These are phyloP conservation scores for Pleurotus salmoneostramineus DNA, from an alignment of 768 basidiomycete species.

Conservation along the genomic window DNA sequence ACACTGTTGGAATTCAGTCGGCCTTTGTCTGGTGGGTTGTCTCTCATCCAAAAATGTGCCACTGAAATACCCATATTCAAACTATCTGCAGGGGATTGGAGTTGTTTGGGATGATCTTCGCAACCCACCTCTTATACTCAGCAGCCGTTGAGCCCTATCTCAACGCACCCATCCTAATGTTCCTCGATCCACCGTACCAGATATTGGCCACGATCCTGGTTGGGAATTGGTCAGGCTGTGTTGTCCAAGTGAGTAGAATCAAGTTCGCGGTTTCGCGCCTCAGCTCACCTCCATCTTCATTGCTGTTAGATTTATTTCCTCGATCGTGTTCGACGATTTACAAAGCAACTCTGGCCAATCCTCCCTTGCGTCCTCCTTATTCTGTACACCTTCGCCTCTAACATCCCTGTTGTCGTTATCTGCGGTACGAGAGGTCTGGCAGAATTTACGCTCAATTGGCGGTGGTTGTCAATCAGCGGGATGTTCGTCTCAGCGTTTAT, in stretches of 20 bases:
- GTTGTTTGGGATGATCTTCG: slow-evolving; percentile 21
- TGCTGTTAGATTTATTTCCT: not conserved
- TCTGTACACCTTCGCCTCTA: slow-evolving; percentile 21
- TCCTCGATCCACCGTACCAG: not conserved
- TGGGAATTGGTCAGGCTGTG: not conserved
- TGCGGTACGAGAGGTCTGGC: slow-evolving; percentile 13
- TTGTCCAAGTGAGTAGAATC: not conserved
- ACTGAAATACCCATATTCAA: too few relatives aligned
- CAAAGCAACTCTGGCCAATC: not conserved
- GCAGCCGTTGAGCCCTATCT: slow-evolving; percentile 23
- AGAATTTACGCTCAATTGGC: slow-evolving; percentile 17
- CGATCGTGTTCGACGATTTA: not conserved
- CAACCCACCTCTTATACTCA: slow-evolving; percentile 23
- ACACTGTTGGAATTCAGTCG: too few relatives aligned
- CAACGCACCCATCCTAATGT: not conserved
- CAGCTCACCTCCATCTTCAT: not conserved
- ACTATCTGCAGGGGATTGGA: slow-evolving; percentile 22
- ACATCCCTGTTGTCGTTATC: slow-evolving; percentile 20
- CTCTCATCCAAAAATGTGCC: too few relatives aligned
- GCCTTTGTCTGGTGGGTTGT: not conserved
- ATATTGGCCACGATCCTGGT: not conserved
- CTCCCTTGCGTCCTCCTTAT: not conserved
- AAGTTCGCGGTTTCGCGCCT: not conserved
- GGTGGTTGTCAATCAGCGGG: slow-evolving; percentile 28
- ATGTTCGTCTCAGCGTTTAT: slow-evolving; percentile 22